phyloP scores from a whole-genome alignment of 78 protist species.

The Tieghemostelium lacteum region DNA sequence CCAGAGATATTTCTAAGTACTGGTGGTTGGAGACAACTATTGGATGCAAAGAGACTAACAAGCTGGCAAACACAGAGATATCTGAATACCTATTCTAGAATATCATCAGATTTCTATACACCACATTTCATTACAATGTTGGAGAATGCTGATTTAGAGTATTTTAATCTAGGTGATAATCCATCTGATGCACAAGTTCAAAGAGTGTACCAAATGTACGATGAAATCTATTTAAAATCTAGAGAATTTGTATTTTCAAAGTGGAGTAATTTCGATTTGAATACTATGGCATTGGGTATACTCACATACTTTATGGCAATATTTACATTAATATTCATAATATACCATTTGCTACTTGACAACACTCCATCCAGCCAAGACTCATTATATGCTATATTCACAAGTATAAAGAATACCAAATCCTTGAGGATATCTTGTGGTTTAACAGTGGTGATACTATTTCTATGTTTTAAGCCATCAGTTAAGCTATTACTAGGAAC shows the following conservation, averaged over 20 bases:
- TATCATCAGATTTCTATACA: background rate
- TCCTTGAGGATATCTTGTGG: too few relatives aligned
- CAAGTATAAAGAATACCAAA: too few relatives aligned
- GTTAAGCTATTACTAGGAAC: too few relatives aligned
- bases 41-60: background rate
- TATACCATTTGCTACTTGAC: too few relatives aligned
- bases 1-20: constrained; percentile 31
- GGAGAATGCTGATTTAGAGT: background rate
- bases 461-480: too few relatives aligned
- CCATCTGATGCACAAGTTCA: background rate
- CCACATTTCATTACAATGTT: background rate
- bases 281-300: background rate
- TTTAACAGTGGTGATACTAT: too few relatives aligned
- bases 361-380: too few relatives aligned
- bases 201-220: background rate
- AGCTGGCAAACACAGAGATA: background rate
- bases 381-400: too few relatives aligned
- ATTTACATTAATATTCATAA: too few relatives aligned
- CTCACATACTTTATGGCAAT: too few relatives aligned
- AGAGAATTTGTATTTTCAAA: too few relatives aligned
- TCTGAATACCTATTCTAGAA: background rate
- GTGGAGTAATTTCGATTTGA: background rate
- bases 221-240: background rate
- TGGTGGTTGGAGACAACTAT: background rate
- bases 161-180: background rate